Conservation (phyloP, 495 filamentous ascomycete species). For the Aspergillus affinis region DNA sequence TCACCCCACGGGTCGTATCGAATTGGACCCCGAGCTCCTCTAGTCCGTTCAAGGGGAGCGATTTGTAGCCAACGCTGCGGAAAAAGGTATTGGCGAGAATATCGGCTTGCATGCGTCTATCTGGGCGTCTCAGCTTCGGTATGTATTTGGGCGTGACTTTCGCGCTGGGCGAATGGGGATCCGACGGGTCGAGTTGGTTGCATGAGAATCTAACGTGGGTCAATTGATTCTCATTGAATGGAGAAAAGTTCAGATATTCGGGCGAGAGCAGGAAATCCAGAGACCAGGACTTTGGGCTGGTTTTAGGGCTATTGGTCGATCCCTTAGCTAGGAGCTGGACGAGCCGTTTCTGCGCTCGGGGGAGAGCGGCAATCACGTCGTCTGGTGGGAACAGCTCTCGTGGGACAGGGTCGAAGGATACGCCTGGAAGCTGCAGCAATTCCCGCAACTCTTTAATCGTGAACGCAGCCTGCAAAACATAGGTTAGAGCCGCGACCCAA, state of each 20-base stretch:
- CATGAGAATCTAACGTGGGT: conserved; percentile 64
- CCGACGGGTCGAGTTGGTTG: conserved; percentile 51
- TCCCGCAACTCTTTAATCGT: conserved; percentile 93
- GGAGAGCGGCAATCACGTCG: conserved; percentile 57
- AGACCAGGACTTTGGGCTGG: conserved; percentile 70
- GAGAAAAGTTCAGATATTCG: conserved; percentile 58
- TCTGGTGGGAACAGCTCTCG: conserved; percentile 59
- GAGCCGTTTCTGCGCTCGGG: conserved; percentile 71
- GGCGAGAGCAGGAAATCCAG: conserved; percentile 81
- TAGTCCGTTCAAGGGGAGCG: conserved; percentile 72
- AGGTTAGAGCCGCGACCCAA: conserved; percentile 10
- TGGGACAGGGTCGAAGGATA: conserved; percentile 71
- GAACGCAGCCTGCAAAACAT: conserved; percentile 66
- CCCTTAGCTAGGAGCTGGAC: conserved; percentile 79
- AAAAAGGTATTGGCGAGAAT: conserved; percentile 69
- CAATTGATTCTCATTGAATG: conserved; percentile 45
- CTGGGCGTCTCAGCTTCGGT: too few relatives aligned
- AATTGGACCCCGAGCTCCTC: conserved; percentile 77
- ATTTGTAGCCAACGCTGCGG: conserved; percentile 90
- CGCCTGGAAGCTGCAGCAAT: conserved; percentile 70
- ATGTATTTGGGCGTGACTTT: conserved; percentile 41
- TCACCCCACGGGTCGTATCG: conserved; percentile 66
- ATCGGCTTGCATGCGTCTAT: conserved; percentile 50
- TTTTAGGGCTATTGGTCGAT: conserved; percentile 47
- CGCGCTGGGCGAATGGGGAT: conserved; percentile 45